Base-by-base conservation (phyloP, 371 early-diverging fungal species). In the Mortierella sp. region DNA sequence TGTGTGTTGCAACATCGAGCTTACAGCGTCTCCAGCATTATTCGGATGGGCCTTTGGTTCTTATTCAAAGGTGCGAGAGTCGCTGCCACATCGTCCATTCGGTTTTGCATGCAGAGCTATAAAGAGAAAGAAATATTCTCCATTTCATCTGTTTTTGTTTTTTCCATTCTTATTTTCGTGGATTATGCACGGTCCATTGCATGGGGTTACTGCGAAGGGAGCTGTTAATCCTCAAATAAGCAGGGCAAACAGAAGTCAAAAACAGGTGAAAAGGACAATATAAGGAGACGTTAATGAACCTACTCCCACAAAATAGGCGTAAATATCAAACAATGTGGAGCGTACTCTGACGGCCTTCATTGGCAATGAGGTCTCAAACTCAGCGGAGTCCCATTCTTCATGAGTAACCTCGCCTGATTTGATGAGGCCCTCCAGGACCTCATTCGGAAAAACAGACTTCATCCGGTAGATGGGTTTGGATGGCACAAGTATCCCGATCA, bases 391-490 rank as follows among this genome's bases (percentile, higher is more conserved):
- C 64, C 64, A 64, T 21, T 50, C 50, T 37, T 37, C 37, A 37
- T 37, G 37, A 37, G 50, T 50, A 21, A 50, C n/a, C 14, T 50
- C 50, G 50, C 50, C 50, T 21, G 50, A 50, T 50, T 50, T 50
- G 50, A 50, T 50, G 21, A 50, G 21, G 16, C 5, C 50, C 56
- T 64, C 56, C 18, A 52, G 64, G 28, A 57, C 46, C 6, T 65
- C 65, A 57, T 65, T 28, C 29, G 65, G 28, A 57, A 65, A 65
- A 57, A 65, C 19, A 19, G 65, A 65, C 57, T 50, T 28, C 65
- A 65, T 57, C 57, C 58, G 43, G 56, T 65, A 47, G 29, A 57
- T 65, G 9, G 65, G 58, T 65, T 57, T 65, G 18, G 65, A 65
- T 14, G 66, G 66, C 59, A 59, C 58, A 23, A 59, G 50, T 47